Conservation (phyloP, 2,329 filamentous ascomycete genomes). For the Berkeleyomyces rouxiae region DNA sequence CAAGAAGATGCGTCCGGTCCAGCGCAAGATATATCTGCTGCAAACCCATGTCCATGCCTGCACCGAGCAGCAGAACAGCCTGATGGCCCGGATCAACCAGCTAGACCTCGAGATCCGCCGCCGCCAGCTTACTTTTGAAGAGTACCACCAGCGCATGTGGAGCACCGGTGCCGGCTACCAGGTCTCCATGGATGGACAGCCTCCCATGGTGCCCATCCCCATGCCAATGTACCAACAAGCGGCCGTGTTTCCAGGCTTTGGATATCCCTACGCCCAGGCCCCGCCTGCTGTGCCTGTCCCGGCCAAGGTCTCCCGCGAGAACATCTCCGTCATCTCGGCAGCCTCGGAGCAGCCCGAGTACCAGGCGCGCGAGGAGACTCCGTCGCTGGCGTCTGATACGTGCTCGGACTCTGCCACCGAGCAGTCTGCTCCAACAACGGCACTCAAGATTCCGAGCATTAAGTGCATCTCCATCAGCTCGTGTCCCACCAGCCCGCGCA, state of each 20-base stretch:
- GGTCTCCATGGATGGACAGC: not conserved
- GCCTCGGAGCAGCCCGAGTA: not conserved
- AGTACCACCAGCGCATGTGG: slow-evolving; percentile 9
- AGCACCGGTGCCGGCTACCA: not conserved
- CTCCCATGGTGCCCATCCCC: not conserved
- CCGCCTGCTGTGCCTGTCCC: not conserved
- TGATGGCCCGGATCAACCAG: slow-evolving; percentile 11
- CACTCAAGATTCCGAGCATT: not conserved
- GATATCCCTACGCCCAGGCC: no score
- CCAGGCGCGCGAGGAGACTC: slow-evolving; percentile 4
- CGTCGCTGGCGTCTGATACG: slow-evolving; percentile 7
- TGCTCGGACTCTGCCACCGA: slow-evolving; percentile 6
- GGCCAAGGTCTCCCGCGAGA: not conserved
- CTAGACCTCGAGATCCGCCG: slow-evolving; percentile 11
- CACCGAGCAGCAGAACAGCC: slow-evolving; percentile 8
- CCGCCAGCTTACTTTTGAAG: slow-evolving; percentile 10
- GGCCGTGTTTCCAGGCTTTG: not conserved
- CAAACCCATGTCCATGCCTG: slow-evolving; percentile 6
- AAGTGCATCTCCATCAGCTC: slow-evolving; percentile 4
- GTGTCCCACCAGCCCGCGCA: slow-evolving; percentile 9
- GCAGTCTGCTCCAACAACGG: not conserved
- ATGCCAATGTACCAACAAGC: not conserved
- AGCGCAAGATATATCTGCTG: slow-evolving; percentile 8
- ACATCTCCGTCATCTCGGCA: not conserved
- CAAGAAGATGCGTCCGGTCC: slow-evolving; percentile 5